Evolutionary conservation across 257 asterid genomes (phyloP).

Genomic region (Jasminum sambac): DNA sequence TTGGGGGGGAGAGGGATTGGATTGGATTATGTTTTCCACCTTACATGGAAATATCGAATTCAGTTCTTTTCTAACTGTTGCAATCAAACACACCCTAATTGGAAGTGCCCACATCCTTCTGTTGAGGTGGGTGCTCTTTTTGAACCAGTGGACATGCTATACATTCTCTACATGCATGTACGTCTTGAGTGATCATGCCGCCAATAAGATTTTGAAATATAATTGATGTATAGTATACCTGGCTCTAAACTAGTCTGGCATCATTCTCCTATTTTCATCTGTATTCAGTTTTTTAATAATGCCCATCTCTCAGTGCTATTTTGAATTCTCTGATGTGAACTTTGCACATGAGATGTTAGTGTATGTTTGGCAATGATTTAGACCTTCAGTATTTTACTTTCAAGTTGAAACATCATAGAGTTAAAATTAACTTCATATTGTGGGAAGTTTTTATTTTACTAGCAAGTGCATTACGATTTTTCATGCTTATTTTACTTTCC

Average conservation of each 20-base stretch:
- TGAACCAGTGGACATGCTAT: neutral
- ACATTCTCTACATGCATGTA: neutral
- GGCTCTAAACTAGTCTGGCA: neutral
- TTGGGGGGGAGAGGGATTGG: no score
- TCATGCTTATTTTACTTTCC: constrained; percentile 25
- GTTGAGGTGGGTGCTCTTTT: neutral
- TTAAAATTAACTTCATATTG: neutral
- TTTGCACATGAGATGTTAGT: neutral
- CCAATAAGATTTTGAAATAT: neutral
- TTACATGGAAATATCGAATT: no score
- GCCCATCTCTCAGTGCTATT: neutral
- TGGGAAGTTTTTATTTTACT: neutral
- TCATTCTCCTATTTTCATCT: neutral
- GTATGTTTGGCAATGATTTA: no score
- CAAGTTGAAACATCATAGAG: no score
- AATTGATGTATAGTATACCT: neutral
- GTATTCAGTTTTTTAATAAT: neutral
- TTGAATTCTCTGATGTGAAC: neutral
- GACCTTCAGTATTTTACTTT: no score
- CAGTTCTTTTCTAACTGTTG: no score
- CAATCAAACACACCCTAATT: no score
- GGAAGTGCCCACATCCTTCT: neutral
- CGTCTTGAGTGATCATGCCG: neutral
- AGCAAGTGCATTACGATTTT: constrained; percentile 2
- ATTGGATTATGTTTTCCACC: no score